Conservation (phyloP, 148 eudicot genomes). For the Simmondsia chinensis region DNA sequence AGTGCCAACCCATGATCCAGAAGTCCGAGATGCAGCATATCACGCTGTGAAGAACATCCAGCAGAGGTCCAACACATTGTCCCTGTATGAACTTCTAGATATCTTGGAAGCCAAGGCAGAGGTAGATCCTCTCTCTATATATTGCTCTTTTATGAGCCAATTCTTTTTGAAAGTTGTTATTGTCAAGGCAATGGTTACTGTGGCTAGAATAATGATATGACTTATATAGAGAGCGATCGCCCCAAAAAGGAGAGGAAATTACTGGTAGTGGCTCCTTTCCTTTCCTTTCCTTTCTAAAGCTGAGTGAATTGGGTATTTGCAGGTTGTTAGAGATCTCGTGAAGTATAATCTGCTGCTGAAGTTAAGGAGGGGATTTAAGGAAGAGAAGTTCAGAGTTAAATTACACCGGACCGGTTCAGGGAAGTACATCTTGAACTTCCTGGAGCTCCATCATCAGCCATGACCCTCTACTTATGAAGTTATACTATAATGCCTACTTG, state of each 20-base stretch:
- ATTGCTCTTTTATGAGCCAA: no score
- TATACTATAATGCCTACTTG: no score
- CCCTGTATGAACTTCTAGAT: conserved; percentile 31
- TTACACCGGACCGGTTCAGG: conserved; percentile 24
- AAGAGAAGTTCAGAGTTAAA: conserved; percentile 29
- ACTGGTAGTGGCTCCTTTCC: no score
- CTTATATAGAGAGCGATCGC: no score
- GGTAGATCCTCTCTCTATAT: no score
- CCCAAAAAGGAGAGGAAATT: no score
- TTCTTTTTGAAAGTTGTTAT: no score
- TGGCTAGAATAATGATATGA: no score
- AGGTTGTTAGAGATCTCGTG: conserved; percentile 28
- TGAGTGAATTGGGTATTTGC: conserved; percentile 7
- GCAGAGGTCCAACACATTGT: conserved; percentile 24
- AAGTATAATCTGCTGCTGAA: conserved; percentile 32
- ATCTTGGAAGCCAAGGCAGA: conserved; percentile 40
- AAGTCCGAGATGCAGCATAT: conserved; percentile 38
- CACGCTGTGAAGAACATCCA: conserved; percentile 37
- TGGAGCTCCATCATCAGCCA: neutral
- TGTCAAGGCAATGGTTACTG: no score
- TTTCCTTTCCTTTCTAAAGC: no score
- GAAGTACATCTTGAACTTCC: conserved; percentile 3
- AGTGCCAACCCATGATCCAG: conserved; percentile 30
- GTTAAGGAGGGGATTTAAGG: conserved; percentile 22
- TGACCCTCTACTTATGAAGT: no score